phyloP scores from a whole-genome alignment of 345 rosid species.

The Abelmoschus esculentus region DNA sequence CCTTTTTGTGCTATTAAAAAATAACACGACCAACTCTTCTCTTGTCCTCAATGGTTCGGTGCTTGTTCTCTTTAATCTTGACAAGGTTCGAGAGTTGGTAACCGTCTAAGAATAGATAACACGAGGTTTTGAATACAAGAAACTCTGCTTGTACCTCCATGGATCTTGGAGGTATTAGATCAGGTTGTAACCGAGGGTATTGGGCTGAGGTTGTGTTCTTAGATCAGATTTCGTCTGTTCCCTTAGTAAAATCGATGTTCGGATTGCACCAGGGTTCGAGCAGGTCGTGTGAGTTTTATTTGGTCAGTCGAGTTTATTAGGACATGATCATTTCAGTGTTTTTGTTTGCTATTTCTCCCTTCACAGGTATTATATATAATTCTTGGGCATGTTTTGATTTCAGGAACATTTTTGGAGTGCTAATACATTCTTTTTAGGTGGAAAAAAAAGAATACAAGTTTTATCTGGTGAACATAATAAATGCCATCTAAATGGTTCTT shows the following conservation, averaged over 20 bases:
- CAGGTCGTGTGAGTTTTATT: not conserved
- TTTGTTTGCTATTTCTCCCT: not conserved
- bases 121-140: not conserved
- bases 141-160: not conserved
- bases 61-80: no score
- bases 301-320: not conserved
- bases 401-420: slow-evolving; percentile 2
- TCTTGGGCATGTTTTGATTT: not conserved
- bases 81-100: no score
- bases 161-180: not conserved
- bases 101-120: not conserved
- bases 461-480: not conserved
- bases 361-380: not conserved
- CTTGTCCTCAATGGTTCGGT: no score
- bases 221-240: no score
- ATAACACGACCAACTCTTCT: not conserved
- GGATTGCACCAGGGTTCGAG: not conserved
- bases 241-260: not conserved
- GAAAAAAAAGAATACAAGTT: not conserved
- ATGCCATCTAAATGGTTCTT: slow-evolving; percentile 1
- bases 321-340: not conserved
- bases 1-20: not conserved
- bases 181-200: not conserved
- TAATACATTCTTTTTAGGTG: slow-evolving; percentile 4
- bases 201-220: not conserved